These are phyloP conservation scores for Stephanodiscus triporus DNA, from an alignment of 108 stramenopile genomes.

Conservation along the genomic window DNA sequence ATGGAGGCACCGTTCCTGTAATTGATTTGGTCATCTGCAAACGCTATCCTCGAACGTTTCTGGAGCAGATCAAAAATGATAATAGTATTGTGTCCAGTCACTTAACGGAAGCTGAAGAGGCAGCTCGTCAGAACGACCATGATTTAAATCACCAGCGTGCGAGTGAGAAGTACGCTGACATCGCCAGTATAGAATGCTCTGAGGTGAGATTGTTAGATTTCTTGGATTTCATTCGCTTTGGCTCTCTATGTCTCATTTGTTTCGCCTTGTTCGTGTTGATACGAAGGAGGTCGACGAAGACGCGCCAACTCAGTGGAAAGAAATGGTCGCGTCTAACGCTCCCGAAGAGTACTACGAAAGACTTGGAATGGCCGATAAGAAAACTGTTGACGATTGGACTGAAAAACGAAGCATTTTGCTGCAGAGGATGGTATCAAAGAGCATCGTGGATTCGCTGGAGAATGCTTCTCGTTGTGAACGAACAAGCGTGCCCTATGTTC, in stretches of 20 bases:
- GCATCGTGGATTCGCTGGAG: constrained; percentile 64
- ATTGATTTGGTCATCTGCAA: constrained; percentile 68
- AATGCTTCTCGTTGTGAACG: constrained; percentile 47
- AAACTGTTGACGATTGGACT: constrained; percentile 62
- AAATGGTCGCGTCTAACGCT: constrained; percentile 40
- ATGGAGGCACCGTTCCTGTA: constrained; percentile 70
- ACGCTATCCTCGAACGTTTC: constrained; percentile 69
- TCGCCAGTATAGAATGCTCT: constrained; percentile 52
- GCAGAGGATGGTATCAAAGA: constrained; percentile 54
- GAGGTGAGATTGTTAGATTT: constrained; percentile 43
- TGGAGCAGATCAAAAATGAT: constrained; percentile 48
- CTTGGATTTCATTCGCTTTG: not conserved
- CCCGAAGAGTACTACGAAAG: constrained; percentile 62
- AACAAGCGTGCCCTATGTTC: constrained; percentile 60
- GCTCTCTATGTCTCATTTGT: not conserved
- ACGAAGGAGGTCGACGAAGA: constrained; percentile 74
- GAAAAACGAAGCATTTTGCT: constrained; percentile 57
- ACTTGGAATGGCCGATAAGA: constrained; percentile 43
- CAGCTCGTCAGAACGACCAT: constrained; percentile 44
- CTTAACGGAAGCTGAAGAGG: constrained; percentile 71
- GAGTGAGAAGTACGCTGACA: constrained; percentile 62
- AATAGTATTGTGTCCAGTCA: constrained; percentile 27
- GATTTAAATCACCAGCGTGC: constrained; percentile 48
- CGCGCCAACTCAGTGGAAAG: constrained; percentile 70
- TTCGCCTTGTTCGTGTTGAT: constrained; percentile 4